Evolutionary conservation across 768 basidiomycete species (phyloP).

Genomic region (Collybiopsis luxurians): DNA sequence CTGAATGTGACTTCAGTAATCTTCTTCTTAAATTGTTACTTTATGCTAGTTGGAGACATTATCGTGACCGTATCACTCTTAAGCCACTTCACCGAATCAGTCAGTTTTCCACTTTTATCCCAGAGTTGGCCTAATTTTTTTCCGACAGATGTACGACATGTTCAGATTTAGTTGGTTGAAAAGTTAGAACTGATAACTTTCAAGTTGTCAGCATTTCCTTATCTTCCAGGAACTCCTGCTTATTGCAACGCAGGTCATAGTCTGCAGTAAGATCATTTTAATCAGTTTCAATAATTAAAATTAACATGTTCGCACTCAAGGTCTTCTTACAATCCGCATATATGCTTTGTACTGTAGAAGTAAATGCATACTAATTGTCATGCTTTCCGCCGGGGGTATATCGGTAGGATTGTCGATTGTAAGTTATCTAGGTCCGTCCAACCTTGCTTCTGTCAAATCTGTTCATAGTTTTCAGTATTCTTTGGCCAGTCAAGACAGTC

Average conservation of each 20-base stretch:
- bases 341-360: background rate
- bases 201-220: background rate
- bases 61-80: background rate
- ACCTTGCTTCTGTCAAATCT: background rate
- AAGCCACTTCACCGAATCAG: background rate
- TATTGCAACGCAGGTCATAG: background rate
- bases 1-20: background rate
- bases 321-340: background rate
- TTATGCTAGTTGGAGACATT: background rate
- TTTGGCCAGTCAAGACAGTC: slow-evolving; percentile 7
- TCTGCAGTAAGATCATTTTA: too few relatives aligned
- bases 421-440: too few relatives aligned
- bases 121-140: background rate
- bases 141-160: background rate
- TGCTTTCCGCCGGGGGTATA: background rate
- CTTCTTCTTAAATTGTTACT: background rate
- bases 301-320: background rate
- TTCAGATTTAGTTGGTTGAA: too few relatives aligned
- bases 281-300: too few relatives aligned
- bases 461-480: slow-evolving; percentile 1
- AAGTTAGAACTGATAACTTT: too few relatives aligned
- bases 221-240: background rate
- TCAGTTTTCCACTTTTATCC: background rate
- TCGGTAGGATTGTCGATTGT: too few relatives aligned
- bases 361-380: background rate